Conservation (phyloP, 306 rosid genomes). For the Albizia julibrissin region DNA sequence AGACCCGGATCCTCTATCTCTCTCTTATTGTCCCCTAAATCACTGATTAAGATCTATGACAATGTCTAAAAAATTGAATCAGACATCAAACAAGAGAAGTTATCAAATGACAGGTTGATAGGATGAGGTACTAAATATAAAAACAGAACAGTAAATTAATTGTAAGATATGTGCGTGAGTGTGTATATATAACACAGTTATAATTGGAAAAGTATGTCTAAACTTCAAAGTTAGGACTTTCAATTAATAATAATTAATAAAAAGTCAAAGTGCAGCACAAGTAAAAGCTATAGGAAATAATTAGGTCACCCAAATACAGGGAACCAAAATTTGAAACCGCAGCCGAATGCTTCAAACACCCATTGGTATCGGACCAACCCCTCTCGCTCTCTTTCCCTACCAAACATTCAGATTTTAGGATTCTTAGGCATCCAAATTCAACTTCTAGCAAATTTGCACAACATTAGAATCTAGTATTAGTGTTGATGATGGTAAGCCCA, state of each 20-base stretch:
- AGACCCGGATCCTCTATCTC: neutral
- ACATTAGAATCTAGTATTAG: neutral
- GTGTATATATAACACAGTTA: neutral
- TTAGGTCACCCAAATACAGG: neutral
- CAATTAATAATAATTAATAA: neutral
- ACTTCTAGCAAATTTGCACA: neutral
- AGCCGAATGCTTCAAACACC: neutral
- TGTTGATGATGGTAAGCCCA: conserved; percentile 27
- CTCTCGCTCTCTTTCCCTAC: neutral
- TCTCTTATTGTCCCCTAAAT: neutral
- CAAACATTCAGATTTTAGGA: neutral
- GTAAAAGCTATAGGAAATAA: neutral
- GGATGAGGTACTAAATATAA: neutral
- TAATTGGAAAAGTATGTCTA: neutral
- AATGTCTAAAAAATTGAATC: neutral
- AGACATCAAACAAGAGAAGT: neutral
- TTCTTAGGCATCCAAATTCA: neutral
- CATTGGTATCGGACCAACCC: neutral
- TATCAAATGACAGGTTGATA: neutral
- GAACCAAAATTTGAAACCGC: neutral
- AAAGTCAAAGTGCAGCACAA: neutral
- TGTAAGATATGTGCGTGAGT: neutral
- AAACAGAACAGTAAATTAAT: neutral
- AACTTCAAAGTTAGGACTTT: neutral
- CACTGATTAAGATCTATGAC: neutral